Evolutionary conservation across 2,329 filamentous ascomycete species (phyloP).

Genomic region (Madurella fahalii): DNA sequence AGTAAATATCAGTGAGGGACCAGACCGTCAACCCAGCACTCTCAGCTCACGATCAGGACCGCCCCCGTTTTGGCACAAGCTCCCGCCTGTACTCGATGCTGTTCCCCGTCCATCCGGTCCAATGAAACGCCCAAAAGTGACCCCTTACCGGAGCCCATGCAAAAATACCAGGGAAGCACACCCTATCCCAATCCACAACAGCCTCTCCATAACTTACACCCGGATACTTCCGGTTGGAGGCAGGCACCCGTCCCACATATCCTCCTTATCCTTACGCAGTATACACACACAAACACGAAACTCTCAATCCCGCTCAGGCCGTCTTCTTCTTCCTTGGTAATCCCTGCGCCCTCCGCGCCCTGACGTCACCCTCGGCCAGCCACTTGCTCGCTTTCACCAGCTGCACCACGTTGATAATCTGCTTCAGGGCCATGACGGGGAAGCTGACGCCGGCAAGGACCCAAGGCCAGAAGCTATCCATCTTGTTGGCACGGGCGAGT

Average conservation of each 20-base stretch:
- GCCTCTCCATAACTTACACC: background rate
- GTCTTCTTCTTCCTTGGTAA: slow-evolving; percentile 46
- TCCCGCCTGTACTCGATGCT: background rate
- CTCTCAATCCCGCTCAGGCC: background rate
- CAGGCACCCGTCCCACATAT: background rate
- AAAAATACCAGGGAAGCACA: background rate
- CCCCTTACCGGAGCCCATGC: background rate
- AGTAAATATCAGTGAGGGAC: too few relatives aligned
- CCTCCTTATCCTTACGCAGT: background rate
- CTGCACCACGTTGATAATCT: slow-evolving; percentile 90
- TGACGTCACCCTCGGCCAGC: slow-evolving; percentile 86
- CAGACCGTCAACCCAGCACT: background rate
- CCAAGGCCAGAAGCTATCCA: slow-evolving; percentile 70
- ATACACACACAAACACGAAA: slow-evolving; percentile 24
- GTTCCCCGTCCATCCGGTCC: background rate
- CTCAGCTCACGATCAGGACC: background rate
- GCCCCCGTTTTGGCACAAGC: background rate
- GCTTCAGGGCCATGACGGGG: slow-evolving; percentile 87
- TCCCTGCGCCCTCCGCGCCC: slow-evolving; percentile 54
- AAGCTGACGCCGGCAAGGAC: slow-evolving; percentile 74
- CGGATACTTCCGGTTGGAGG: background rate
- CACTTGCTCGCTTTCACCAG: slow-evolving; percentile 88
- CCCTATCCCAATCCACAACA: background rate
- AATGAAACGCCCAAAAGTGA: background rate
- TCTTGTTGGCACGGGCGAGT: slow-evolving; percentile 90